These are phyloP conservation scores for Xylaria cubensis DNA, from an alignment of 495 filamentous ascomycete species.

Conservation along the genomic window DNA sequence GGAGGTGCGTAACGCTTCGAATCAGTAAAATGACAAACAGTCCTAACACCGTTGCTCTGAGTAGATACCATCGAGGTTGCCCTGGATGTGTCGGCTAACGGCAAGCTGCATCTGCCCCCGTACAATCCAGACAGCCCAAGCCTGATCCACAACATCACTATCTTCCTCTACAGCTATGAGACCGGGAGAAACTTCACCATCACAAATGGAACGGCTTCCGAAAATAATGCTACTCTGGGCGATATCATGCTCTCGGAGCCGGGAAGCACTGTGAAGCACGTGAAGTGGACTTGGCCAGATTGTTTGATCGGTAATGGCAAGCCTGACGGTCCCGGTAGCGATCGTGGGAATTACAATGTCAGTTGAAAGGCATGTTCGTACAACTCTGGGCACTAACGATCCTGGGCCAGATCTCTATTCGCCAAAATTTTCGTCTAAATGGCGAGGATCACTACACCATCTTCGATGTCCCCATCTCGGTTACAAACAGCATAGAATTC, in stretches of 20 bases:
- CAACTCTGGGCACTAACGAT: slow-evolving; percentile 14
- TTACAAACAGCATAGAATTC: slow-evolving; percentile 66
- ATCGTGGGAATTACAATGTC: slow-evolving; percentile 59
- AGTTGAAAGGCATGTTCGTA: slow-evolving; percentile 23
- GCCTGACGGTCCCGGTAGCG: slow-evolving; percentile 40
- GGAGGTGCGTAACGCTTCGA: slow-evolving; percentile 56
- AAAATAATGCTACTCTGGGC: slow-evolving; percentile 62
- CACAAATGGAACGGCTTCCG: slow-evolving; percentile 65
- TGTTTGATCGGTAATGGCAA: slow-evolving; percentile 67
- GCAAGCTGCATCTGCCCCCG: slow-evolving; percentile 64
- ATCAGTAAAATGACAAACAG: background rate
- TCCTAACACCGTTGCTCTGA: slow-evolving; percentile 21
- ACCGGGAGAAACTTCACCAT: slow-evolving; percentile 71
- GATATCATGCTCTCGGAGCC: slow-evolving; percentile 66
- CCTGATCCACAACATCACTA: slow-evolving; percentile 65
- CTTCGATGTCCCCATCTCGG: slow-evolving; percentile 69
- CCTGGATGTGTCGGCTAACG: slow-evolving; percentile 70
- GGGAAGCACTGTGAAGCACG: slow-evolving; percentile 71
- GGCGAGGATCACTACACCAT: slow-evolving; percentile 69
- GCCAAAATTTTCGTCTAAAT: slow-evolving; percentile 70
- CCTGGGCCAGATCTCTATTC: slow-evolving; percentile 63
- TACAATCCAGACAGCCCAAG: slow-evolving; percentile 56
- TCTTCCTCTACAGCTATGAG: slow-evolving; percentile 68
- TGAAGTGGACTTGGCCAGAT: slow-evolving; percentile 70
- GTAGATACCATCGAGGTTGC: slow-evolving; percentile 68